Evolutionary conservation across 176 grass and related monocot species (phyloP).

Genomic region (Juncus inflexus): DNA sequence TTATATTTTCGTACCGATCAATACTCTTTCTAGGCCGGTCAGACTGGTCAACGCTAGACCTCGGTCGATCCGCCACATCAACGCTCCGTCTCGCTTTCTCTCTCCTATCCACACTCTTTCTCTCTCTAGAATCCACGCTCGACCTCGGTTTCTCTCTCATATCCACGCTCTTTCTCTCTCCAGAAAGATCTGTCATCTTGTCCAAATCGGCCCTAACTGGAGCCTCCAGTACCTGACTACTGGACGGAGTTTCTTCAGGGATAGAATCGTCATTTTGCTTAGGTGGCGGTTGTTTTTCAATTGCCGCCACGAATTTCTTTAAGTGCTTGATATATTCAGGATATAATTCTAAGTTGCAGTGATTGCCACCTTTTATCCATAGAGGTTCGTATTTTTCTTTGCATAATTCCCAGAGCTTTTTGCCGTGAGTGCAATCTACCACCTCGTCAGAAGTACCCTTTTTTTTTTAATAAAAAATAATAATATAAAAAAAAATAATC

Average conservation of each 20-base stretch:
- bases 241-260: background rate
- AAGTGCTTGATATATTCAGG: conserved; percentile 91
- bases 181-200: conserved; percentile 15
- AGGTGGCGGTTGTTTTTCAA: conserved; percentile 53
- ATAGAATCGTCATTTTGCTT: conserved; percentile 5
- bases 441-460: conserved; percentile 93
- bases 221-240: background rate
- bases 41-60: conserved; percentile 64
- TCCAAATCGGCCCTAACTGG: conserved; percentile 18
- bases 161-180: conserved; percentile 60
- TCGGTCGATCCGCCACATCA: conserved; percentile 58
- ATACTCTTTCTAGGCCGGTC: conserved; percentile 90
- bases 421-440: conserved; percentile 85
- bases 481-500: no score
- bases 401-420: conserved; percentile 78
- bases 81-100: conserved; percentile 71
- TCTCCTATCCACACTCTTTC: conserved; percentile 63
- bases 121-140: conserved; percentile 69
- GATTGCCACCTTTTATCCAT: conserved; percentile 90
- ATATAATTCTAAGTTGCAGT: conserved; percentile 91
- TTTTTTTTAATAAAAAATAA: conserved; percentile 11
- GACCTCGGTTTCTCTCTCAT: conserved; percentile 61
- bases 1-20: conserved; percentile 59
- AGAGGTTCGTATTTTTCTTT: conserved; percentile 97
- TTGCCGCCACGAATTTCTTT: conserved; percentile 74